Conservation (phyloP, 371 early-diverging fungal genomes). For the Syncephalastrum racemosum region DNA sequence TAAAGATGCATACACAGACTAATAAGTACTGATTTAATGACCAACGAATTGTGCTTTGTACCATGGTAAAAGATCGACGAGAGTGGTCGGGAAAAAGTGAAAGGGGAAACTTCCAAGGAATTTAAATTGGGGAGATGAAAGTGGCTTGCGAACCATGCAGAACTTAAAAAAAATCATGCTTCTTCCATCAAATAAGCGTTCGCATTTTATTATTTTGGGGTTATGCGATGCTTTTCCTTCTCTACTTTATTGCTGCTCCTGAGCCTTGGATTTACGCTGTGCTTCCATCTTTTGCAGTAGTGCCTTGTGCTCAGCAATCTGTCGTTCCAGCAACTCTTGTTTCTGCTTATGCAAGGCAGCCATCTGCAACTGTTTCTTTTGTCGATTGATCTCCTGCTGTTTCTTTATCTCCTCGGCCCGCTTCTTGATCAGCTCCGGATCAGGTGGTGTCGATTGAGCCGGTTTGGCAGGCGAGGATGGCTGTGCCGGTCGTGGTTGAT, state of each 20-base stretch:
- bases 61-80: too few species aligned
- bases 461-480: neutral
- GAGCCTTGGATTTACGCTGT: too few species aligned
- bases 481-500: constrained; percentile 3
- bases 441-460: constrained; percentile 23
- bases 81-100: too few species aligned
- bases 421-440: constrained; percentile 35
- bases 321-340: constrained; percentile 3
- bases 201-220: too few species aligned
- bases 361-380: constrained; percentile 49
- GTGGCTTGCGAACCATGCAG: too few species aligned
- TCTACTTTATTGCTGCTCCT: too few species aligned
- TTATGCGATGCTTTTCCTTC: too few species aligned
- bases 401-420: constrained; percentile 31
- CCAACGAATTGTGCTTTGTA: too few species aligned
- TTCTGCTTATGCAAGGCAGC: constrained; percentile 50
- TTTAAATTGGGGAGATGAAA: too few species aligned
- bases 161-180: too few species aligned
- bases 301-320: constrained; percentile 45
- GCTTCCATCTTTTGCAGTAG: constrained; percentile 45
- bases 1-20: constrained; percentile 18
- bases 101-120: too few species aligned
- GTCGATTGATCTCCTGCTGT: constrained; percentile 41
- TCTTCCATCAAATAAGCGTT: too few species aligned
- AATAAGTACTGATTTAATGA: neutral